Base-by-base conservation (phyloP, 768 basidiomycete species). In the Chalciporus pseudorubinellus region DNA sequence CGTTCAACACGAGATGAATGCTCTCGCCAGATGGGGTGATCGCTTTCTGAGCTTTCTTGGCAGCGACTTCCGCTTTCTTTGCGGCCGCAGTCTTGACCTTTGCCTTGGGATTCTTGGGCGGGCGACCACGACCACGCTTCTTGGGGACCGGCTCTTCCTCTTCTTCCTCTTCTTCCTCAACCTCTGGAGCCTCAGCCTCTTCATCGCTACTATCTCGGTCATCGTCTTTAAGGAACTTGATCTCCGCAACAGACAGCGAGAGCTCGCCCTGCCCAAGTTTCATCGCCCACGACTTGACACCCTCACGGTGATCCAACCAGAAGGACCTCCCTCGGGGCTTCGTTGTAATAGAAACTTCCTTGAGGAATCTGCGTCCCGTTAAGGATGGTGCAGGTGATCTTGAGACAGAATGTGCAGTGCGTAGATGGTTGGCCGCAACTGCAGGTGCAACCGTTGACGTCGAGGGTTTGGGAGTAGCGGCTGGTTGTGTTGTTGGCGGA, bases 231-330 rank as follows among this genome's bases (percentile, higher is more conserved):
- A 81, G 56, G 48, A 84, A 84, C 19, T 68, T 69, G 43, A 89
- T 70, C 48, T 81, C 76, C 39, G 71, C 72, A 33, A 92, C 63
- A 50, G 76, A 66, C 16, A 92, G 46, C 3, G 74, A 75, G 3
- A 76, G 76, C 61, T 92, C 90, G 9, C 74, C 77, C 1, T 72
- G 71, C 10, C 73, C 72, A 29, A 91, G 74, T 42, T 83, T 76
- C 65, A 89, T 71, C 4, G 81, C 80, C 90, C 90, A 92, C 31
- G 70, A 80, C 61, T 78, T 81, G 43, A 92, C 90, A 4, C 89
- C 87, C 46, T 89, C 86, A 39, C 74, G 74, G 49, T 82, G 70
- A 59, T 89, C 83, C 26, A 92, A 71, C 26, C 70, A 71, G 34
- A 92, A 67, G 18, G 71, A 71, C 36, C 90, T 74, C 26, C 79